Evolutionary conservation across 2,329 filamentous ascomycete genomes (phyloP).

Genomic region (Lizonia empirigonia): DNA sequence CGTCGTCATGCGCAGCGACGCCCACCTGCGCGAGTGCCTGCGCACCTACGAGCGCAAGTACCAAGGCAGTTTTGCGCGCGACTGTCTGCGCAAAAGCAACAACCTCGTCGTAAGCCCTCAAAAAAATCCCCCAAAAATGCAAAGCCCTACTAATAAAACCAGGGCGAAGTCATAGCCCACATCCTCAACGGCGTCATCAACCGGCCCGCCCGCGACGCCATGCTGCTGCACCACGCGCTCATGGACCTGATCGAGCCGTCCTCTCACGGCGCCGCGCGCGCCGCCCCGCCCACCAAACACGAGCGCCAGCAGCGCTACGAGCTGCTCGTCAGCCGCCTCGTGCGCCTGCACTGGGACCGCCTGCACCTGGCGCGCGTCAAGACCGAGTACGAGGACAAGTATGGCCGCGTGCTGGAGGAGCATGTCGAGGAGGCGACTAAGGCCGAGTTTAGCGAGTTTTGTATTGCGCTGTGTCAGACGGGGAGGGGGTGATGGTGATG

Average conservation of each 20-base stretch:
- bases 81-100: constrained; percentile 84
- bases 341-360: constrained; percentile 91
- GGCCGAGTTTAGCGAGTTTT: constrained; percentile 79
- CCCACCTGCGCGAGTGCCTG: constrained; percentile 80
- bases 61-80: constrained; percentile 81
- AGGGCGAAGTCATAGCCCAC: constrained; percentile 94
- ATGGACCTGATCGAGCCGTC: constrained; percentile 55
- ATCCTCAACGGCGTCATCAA: constrained; percentile 98
- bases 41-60: constrained; percentile 75
- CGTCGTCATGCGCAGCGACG: constrained; percentile 78
- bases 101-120: constrained; percentile 91
- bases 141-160: too few relatives aligned
- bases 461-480: constrained; percentile 62
- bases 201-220: constrained; percentile 87
- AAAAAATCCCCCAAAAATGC: too few relatives aligned
- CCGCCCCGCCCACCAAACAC: constrained; percentile 37
- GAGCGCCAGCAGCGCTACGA: constrained; percentile 71
- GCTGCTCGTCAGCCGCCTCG: constrained; percentile 83
- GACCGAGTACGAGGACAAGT: constrained; percentile 77
- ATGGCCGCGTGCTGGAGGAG: constrained; percentile 74
- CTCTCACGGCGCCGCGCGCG: constrained; percentile 27
- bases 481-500: constrained; percentile 12
- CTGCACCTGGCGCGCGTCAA: constrained; percentile 81
- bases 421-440: constrained; percentile 78
- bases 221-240: constrained; percentile 89